These are phyloP conservation scores for Microsporum ferrugineum DNA, from an alignment of 2,329 filamentous ascomycete species.

Conservation along the genomic window DNA sequence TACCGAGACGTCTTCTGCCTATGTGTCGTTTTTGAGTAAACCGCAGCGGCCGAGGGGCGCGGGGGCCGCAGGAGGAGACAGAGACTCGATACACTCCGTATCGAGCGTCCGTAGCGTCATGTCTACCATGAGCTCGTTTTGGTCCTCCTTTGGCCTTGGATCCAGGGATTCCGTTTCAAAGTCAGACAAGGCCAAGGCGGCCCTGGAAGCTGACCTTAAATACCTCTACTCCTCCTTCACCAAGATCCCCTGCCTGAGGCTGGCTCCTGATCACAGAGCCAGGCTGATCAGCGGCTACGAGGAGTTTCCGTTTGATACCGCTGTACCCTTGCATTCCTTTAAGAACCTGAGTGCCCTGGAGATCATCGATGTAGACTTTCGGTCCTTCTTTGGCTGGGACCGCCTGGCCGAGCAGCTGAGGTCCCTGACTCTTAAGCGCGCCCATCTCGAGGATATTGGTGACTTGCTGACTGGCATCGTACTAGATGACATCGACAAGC, in stretches of 20 bases:
- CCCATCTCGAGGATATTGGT: constrained; percentile 74
- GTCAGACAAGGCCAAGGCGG: constrained; percentile 79
- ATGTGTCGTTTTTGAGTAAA: constrained; percentile 87
- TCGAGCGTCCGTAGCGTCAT: constrained; percentile 95
- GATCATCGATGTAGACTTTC: constrained; percentile 88
- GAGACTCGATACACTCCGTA: constrained; percentile 85
- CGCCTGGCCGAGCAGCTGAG: constrained; percentile 81
- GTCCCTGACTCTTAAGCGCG: constrained; percentile 78
- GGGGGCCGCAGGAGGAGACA: constrained; percentile 45
- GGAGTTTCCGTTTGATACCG: constrained; percentile 95
- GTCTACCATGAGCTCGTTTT: constrained; percentile 89
- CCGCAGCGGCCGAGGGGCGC: constrained; percentile 63
- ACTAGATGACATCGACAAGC: constrained; percentile 88
- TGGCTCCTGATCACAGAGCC: constrained; percentile 87
- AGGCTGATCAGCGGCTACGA: constrained; percentile 86
- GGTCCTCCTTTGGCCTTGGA: constrained; percentile 76
- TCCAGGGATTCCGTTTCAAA: constrained; percentile 69
- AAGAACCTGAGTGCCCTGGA: constrained; percentile 93
- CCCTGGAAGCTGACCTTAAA: constrained; percentile 75
- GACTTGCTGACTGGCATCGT: constrained; percentile 90
- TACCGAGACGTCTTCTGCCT: constrained; percentile 71
- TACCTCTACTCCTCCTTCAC: constrained; percentile 98
- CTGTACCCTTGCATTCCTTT: constrained; percentile 91
- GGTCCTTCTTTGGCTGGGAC: constrained; percentile 97
- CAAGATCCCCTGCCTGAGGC: constrained; percentile 82